Evolutionary conservation across 1,284 basidiomycete genomes (phyloP).

Genomic region (Chalciporus sp.): DNA sequence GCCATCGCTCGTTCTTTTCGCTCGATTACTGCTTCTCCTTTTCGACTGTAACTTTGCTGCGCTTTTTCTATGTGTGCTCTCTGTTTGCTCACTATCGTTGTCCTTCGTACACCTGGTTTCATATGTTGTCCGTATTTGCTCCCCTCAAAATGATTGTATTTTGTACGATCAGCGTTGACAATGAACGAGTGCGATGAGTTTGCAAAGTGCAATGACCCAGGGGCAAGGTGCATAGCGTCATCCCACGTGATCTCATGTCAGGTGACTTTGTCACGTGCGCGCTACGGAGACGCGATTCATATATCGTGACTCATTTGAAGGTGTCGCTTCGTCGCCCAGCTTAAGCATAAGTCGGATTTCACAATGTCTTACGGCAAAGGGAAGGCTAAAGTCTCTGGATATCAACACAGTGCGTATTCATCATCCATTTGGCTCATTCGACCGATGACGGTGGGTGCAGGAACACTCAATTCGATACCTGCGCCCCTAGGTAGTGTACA

Average conservation of each 20-base stretch:
- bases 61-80: conserved; percentile 27
- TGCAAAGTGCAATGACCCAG: too few relatives aligned
- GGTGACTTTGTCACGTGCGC: conserved; percentile 27
- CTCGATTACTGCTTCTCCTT: conserved; percentile 7
- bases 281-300: background rate
- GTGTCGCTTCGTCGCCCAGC: background rate
- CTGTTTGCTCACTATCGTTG: conserved; percentile 21
- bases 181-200: too few relatives aligned
- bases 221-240: background rate
- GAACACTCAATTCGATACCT: conserved; percentile 28
- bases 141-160: conserved; percentile 36
- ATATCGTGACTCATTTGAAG: background rate
- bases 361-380: conserved; percentile 22
- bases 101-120: conserved; percentile 23
- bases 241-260: background rate
- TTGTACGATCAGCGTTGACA: conserved; percentile 21
- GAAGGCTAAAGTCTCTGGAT: conserved; percentile 18
- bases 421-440: background rate
- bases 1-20: conserved; percentile 17
- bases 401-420: conserved; percentile 23
- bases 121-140: conserved; percentile 35
- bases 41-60: conserved; percentile 24
- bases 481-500: conserved; percentile 31
- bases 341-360: background rate
- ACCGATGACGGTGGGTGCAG: conserved; percentile 13